phyloP scores from a whole-genome alignment of 305 asterid genomes.

The Lippia alba region DNA sequence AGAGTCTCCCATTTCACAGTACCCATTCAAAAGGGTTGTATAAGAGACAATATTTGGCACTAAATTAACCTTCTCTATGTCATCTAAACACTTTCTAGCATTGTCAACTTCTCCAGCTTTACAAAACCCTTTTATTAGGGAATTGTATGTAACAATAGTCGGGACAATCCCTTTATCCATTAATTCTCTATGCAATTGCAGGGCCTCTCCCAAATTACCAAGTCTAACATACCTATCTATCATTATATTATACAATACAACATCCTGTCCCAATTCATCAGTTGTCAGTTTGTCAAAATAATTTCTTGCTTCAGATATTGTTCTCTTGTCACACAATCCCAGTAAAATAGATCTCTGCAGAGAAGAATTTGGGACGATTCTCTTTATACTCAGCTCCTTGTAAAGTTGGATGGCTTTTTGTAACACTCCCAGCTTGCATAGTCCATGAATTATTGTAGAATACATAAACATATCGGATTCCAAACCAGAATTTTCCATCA shows the following conservation, averaged over 20 bases:
- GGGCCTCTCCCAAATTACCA: constrained; percentile 65
- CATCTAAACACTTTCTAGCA: constrained; percentile 53
- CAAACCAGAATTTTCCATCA: constrained; percentile 55
- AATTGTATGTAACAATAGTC: constrained; percentile 68
- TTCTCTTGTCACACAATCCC: constrained; percentile 59
- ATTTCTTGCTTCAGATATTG: constrained; percentile 59
- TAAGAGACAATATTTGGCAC: constrained; percentile 65
- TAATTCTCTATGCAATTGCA: constrained; percentile 47
- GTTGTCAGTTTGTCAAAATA: constrained; percentile 54
- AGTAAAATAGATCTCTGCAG: constrained; percentile 56
- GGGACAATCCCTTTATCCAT: constrained; percentile 67
- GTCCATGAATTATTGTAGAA: constrained; percentile 64
- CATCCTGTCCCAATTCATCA: constrained; percentile 52
- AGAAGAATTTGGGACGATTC: constrained; percentile 43
- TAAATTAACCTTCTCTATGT: constrained; percentile 49
- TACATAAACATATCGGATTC: constrained; percentile 62
- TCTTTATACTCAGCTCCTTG: constrained; percentile 56
- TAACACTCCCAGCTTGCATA: constrained; percentile 69
- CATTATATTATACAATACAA: constrained; percentile 68
- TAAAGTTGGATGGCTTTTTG: constrained; percentile 52
- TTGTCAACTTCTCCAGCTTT: constrained; percentile 50
- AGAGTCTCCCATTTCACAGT: constrained; percentile 55
- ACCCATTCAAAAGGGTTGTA: constrained; percentile 76
- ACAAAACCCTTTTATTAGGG: constrained; percentile 71
- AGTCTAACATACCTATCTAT: constrained; percentile 63